Evolutionary conservation across 2,329 filamentous ascomycete genomes (phyloP), one percentile per base, ranked within the genome.

Genomic region (Alternaria dauci): DNA sequence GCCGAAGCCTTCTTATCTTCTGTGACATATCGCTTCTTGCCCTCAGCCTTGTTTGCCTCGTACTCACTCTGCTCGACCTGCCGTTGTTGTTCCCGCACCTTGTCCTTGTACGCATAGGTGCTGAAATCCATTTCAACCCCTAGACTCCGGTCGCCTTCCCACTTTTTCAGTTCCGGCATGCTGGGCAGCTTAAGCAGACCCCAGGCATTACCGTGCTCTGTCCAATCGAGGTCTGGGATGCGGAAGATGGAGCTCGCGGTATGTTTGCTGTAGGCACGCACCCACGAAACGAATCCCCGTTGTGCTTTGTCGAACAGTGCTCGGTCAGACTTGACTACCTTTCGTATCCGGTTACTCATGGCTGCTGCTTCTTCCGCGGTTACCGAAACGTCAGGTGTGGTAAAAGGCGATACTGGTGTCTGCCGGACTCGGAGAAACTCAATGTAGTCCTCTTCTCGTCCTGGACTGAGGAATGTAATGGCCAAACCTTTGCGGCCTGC

Each of bases 201-300:
- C 92, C 94, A 99, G 0, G 90, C 91, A 55, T 88, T 84, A 1
- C 89, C 94, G 1, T 95, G 84, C 54, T 93, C 90, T 5, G 85
- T 81, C 95, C 95, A 99, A 76, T 97, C 90, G 16, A 97, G 84
- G 71, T 96, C 93, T 3, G 84, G 78, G 2, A 93, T 83, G 11
- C 91, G 88, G 82, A 99, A 99, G 68, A 99, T 98, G 72, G 93
- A 96, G 61, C 88, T 90, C 1, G 94, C 93, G 67, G 94, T 89
- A 73, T 98, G 95, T 72, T 95, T 96, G 74, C 88, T 91, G 80
- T 98, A 98, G 68, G 92, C 91, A 74, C 93, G 88, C 1, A 96
- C 88, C 91, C 93, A 98, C 74, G 91, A 94, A 23, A 98, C 94
- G 70, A 99, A 98, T 0, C 90, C 95, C 63, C 90, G 89, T 74